Evolutionary conservation across 2,329 filamentous ascomycete genomes (phyloP), one percentile per base, ranked within the genome.

Genomic region (Thelonectria olida): DNA sequence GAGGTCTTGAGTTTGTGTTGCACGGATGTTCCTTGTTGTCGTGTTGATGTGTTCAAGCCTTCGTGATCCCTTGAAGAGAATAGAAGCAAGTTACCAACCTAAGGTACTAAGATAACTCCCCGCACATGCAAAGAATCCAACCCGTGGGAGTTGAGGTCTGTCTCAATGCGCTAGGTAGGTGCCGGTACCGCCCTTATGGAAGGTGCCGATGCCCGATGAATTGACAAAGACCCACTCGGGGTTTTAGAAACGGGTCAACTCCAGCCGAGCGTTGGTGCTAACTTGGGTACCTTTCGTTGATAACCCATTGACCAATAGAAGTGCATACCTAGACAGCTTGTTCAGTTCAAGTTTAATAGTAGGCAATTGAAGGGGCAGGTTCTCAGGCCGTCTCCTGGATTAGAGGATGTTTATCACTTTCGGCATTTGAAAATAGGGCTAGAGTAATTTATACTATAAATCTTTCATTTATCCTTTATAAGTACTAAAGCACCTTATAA

Each of bases 221-320:
- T n/a, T 15, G 42, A 17, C 17, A 34, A 12, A 12, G 7, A n/a
- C 34, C 28, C 34, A 39, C 23, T 23, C 13, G 20, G 23, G 38
- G 38, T 19, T n/a, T n/a, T 34, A 17, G 45, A 17, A 15, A 34
- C 54, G 45, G 45, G 54, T 48, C n/a, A 53, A 45, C 22, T 58
- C 39, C 27, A 27, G 44, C 48, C 41, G 34, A 53, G 42, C 20
- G 23, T 28, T 23, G 42, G 47, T 20, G 19, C 38, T 19, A 10
- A 41, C 28, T n/a, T 34, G 12, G 31, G 12, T 41, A 41, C 17
- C 38, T 15, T 17, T 41, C 4, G n/a, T 4, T 34, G 7, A 10
- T 34, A n/a, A n/a, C 38, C 17, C 38, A 41, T 41, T 41, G 38
- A 8, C 31, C 31, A 34, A 34, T 34, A 15, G 31, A 15, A 34